Evolutionary conservation across 495 filamentous ascomycete species (phyloP).

Genomic region (Penicillium coprophilum): DNA sequence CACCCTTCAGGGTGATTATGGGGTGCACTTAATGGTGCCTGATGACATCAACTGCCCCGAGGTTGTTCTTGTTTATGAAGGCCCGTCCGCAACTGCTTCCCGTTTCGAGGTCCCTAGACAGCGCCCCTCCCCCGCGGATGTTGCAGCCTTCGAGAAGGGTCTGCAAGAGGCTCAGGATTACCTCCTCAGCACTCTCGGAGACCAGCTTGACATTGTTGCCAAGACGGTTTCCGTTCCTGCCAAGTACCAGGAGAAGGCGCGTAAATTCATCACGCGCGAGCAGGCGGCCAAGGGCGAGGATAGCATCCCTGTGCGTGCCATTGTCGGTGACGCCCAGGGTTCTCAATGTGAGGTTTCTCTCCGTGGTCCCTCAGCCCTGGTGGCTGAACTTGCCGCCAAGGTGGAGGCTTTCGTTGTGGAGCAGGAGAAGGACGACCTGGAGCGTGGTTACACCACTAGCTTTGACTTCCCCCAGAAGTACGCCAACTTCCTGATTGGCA

Average conservation of each 20-base stretch:
- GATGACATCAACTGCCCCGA: conserved; percentile 60
- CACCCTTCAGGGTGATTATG: conserved; percentile 67
- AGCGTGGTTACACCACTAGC: conserved; percentile 76
- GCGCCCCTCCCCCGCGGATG: conserved; percentile 58
- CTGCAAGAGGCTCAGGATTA: conserved; percentile 71
- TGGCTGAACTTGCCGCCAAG: conserved; percentile 67
- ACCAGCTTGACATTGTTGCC: conserved; percentile 67
- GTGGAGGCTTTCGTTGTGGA: conserved; percentile 74
- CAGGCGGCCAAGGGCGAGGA: conserved; percentile 64
- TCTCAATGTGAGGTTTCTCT: conserved; percentile 61
- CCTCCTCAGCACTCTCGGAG: conserved; percentile 66
- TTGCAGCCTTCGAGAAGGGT: conserved; percentile 63
- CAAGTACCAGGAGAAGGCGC: conserved; percentile 80
- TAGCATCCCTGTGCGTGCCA: conserved; percentile 71
- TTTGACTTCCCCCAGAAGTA: conserved; percentile 95
- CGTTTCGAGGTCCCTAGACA: conserved; percentile 68
- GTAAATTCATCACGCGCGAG: conserved; percentile 72
- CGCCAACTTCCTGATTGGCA: conserved; percentile 90
- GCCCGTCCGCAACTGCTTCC: conserved; percentile 51
- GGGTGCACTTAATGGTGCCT: conserved; percentile 77
- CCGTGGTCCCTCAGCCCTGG: conserved; percentile 69
- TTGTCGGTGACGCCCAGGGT: conserved; percentile 44
- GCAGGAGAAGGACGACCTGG: conserved; percentile 82
- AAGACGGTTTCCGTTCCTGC: conserved; percentile 65
- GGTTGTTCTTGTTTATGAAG: conserved; percentile 86